Base-by-base conservation (phyloP, 139 green algal species). In the Dunaliella sp. region DNA sequence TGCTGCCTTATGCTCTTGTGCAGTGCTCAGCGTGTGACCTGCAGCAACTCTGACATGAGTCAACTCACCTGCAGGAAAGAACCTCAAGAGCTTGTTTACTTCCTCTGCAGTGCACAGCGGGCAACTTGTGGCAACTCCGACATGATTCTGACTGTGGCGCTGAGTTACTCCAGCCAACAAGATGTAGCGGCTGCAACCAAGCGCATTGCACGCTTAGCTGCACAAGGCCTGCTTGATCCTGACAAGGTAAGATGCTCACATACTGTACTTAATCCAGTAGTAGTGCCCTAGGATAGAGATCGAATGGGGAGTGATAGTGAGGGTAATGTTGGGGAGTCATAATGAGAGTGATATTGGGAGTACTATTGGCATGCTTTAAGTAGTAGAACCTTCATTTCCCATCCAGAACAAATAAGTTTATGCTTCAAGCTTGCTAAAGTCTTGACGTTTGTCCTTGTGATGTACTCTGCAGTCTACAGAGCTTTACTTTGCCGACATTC, bases 131-230 rank as follows among this genome's bases (percentile, higher is more conserved):
- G 21, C 72, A 92, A 91, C 87, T 86, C 7, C 0, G 83, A 33
- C 0, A 79, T 94, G 77, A 32, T 92, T 28, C 86, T 95, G 33
- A 91, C 84, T 2, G 74, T 94, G 3, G 89, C 89, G n/a, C 34
- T 95, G 32, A 90, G 73, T 36, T 97, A 89, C 85, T 80, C 92
- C 35, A 95, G 88, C 0, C 87, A 90, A 81, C 88, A 95, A 75
- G 95, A 98, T 87, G 92, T 98, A 32, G 84, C 90, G 1, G 24
- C 48, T 3, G 95, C 95, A 1, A 91, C 90, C 24, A 88, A 87
- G 83, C 24, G 58, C 21, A 57, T 96, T 1, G 95, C 93, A 3
- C 24, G 48, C 74, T 77, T 83, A n/a, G 95, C 91, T 30, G 83
- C 89, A 1, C 48, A 86, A 1, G 95, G 94, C 24, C 30, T 73